Evolutionary conservation across 306 rosid genomes (phyloP).

Genomic region (Sophora flavescens): DNA sequence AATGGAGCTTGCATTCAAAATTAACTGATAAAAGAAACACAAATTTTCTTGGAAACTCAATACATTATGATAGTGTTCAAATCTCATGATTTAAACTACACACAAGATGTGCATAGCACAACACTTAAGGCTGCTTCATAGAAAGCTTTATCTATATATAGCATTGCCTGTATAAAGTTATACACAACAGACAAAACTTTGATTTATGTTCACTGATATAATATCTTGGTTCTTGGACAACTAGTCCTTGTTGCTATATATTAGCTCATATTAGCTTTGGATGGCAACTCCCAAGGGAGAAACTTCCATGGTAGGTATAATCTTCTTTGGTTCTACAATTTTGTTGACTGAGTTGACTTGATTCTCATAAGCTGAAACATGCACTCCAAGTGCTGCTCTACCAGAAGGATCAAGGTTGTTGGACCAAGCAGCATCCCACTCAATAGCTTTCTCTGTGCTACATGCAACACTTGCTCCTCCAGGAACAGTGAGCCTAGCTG

Average conservation of each 20-base stretch:
- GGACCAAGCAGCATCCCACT: conserved; percentile 87
- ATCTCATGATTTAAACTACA: conserved; percentile 24
- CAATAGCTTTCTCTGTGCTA: conserved; percentile 85
- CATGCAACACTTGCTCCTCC: conserved; percentile 94
- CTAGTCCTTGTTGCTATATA: conserved; percentile 2
- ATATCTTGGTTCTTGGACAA: conserved; percentile 28
- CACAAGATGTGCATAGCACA: conserved; percentile 36
- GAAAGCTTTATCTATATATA: conserved; percentile 25
- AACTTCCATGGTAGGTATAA: conserved; percentile 59
- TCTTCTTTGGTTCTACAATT: conserved; percentile 57
- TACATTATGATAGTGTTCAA: conserved; percentile 42
- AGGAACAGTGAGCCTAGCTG: conserved; percentile 79
- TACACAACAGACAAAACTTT: conserved; percentile 45
- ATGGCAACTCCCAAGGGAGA: conserved; percentile 59
- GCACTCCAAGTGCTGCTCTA: conserved; percentile 85
- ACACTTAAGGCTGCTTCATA: neutral
- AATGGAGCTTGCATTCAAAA: conserved; percentile 27
- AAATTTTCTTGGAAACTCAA: neutral
- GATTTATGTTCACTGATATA: conserved; percentile 28
- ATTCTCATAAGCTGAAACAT: conserved; percentile 64
- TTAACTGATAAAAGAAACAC: conserved; percentile 22
- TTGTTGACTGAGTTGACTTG: conserved; percentile 32
- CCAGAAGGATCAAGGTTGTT: conserved; percentile 88
- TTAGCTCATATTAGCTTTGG: conserved; percentile 49
- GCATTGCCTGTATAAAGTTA: conserved; percentile 36